Conservation (phyloP, 2,329 filamentous ascomycete species). For the Phialophora expanda region DNA sequence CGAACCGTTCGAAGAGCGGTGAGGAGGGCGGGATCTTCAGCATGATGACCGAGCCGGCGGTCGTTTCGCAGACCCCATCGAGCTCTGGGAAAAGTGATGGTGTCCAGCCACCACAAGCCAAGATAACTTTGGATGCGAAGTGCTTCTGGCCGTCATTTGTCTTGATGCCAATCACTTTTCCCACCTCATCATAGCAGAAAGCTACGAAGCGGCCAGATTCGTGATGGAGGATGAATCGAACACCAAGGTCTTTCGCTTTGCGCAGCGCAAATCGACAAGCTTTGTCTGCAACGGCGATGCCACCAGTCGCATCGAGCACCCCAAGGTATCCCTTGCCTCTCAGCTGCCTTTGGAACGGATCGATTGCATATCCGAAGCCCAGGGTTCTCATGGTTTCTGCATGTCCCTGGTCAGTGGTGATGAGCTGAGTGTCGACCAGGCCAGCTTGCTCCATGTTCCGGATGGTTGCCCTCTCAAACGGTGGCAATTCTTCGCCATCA, state of each 20-base stretch:
- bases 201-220: conserved; percentile 43
- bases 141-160: conserved; percentile 23
- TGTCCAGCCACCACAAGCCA: conserved; percentile 89
- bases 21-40: conserved; percentile 50
- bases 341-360: conserved; percentile 47
- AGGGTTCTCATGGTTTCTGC: conserved; percentile 41
- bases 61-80: conserved; percentile 55
- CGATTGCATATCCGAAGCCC: conserved; percentile 44
- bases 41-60: conserved; percentile 54
- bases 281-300: conserved; percentile 54
- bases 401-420: conserved; percentile 42
- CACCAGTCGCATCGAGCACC: conserved; percentile 55
- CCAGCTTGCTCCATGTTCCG: conserved; percentile 47
- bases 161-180: conserved; percentile 41
- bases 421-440: conserved; percentile 45
- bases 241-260: conserved; percentile 50
- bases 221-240: conserved; percentile 50
- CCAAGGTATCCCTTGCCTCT: conserved; percentile 44
- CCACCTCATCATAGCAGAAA: conserved; percentile 35
- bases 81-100: conserved; percentile 65
- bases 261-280: conserved; percentile 55
- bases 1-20: conserved; percentile 49
- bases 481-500: conserved; percentile 18
- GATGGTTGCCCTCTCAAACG: conserved; percentile 49
- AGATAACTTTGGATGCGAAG: conserved; percentile 50